Percentiles rank a stretch among this genome's conserved stretches.
Conservation (phyloP, 225 moss, liverwort and hornwort species). For the Neckera pumila region DNA sequence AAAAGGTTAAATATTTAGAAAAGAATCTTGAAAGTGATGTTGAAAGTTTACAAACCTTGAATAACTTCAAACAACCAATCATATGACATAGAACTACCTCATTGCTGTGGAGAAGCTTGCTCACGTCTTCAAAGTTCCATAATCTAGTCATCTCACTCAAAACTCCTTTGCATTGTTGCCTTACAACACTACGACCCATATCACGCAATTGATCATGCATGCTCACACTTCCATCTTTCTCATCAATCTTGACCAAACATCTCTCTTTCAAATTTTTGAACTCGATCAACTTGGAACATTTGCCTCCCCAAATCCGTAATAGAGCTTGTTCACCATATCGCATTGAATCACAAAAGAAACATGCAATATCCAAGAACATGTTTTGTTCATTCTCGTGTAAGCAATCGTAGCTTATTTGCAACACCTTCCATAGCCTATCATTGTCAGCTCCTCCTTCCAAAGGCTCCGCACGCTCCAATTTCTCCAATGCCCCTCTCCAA, state of each 20-base stretch:
- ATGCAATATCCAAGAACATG: not conserved
- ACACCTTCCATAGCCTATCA: not conserved
- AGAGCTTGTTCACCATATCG: not conserved
- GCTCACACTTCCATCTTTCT: not conserved
- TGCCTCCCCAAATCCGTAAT: not conserved
- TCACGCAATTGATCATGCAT: not conserved
- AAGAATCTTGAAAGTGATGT: fast-evolving
- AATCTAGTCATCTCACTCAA: not conserved
- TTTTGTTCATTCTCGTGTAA: not conserved
- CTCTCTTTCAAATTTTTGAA: not conserved
- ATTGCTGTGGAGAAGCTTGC: not conserved
- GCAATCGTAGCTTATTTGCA: not conserved
- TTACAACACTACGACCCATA: not conserved
- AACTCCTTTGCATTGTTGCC: not conserved
- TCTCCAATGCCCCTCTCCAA: not conserved
- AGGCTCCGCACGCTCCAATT: not conserved
- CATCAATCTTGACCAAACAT: not conserved
- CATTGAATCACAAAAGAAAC: not conserved
- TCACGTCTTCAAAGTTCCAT: not conserved
- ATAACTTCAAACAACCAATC: not conserved
- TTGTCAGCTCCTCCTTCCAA: not conserved
- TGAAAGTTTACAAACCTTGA: not conserved
- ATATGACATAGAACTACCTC: not conserved
- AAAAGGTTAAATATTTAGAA: not conserved
- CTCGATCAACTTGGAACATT: fast-evolving